Conservation (phyloP, 345 rosid genomes). For the Sonneratia caseolaris region DNA sequence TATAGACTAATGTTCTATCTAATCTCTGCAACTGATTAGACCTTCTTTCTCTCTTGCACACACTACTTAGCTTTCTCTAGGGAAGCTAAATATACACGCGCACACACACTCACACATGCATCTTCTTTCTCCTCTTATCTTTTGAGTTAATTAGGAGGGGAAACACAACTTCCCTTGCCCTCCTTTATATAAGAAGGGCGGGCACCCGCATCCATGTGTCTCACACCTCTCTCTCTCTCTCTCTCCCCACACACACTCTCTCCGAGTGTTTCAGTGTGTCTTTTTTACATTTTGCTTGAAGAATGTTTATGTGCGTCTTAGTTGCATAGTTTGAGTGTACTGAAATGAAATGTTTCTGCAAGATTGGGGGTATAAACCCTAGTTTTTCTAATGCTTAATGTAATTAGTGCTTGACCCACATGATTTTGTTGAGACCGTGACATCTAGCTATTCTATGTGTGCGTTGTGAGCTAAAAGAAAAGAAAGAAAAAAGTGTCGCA, state of each 20-base stretch:
- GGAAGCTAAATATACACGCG: background rate
- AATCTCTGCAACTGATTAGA: background rate
- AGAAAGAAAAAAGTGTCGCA: too few species aligned
- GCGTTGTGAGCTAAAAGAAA: background rate
- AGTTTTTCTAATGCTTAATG: background rate
- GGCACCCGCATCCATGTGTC: background rate
- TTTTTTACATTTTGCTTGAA: too few species aligned
- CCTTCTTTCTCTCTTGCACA: background rate
- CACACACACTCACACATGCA: background rate
- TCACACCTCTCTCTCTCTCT: background rate
- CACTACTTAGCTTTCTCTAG: background rate
- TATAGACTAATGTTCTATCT: too few species aligned
- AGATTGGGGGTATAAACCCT: background rate
- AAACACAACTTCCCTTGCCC: background rate
- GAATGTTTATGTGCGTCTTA: background rate
- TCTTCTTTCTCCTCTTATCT: background rate
- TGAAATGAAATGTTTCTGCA: background rate
- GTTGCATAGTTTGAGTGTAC: background rate
- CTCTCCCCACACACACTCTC: background rate
- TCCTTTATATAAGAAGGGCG: background rate
- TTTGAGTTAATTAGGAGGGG: background rate
- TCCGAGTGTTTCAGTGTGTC: background rate
- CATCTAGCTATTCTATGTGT: background rate
- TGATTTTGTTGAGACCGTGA: background rate
- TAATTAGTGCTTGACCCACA: background rate